Evolutionary conservation across 176 grass and related monocot genomes (phyloP), one percentile per base, ranked within the genome.

Genomic region (Tillandsia leiboldiana): DNA sequence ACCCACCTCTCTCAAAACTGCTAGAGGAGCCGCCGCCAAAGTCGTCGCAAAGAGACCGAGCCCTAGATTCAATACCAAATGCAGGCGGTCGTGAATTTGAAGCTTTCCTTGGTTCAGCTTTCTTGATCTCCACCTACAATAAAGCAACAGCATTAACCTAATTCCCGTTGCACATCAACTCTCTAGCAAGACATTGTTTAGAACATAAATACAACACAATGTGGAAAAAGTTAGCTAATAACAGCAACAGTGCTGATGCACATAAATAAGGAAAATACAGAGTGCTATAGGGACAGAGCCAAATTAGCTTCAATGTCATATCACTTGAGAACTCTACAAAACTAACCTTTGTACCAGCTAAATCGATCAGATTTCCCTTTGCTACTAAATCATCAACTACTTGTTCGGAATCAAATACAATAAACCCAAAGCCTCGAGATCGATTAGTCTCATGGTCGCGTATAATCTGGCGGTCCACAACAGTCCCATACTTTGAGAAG

Each of bases 111-210:
- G 89, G 94, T 91, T 97, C 89, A 77, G 94, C 94, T 89, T 85
- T 97, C 84, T 97, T 97, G 79, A 97, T 87, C 82, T 97, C 89
- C 81, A 97, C 86, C 94, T 97, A 92, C 86, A 96, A 81, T 82
- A 96, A 90, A 89, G 83, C 66, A 85, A 79, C 18, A 77, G 13
- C 65, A 77, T 81, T 87, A 77, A 77, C 75, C 85, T 86, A 88
- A 73, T 73, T 51, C 70, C 70, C 65, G 68, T 82, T 63, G 82
- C 77, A 83, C 59, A 83, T 33, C 79, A 77, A 63, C 78, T 76
- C 20, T 48, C 66, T 42, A 48, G 79, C 48, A 67, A 51, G 51
- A 26, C 71, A 66, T 73, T 77, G 70, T 72, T 87, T 72, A 52
- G 11, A 42, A 6, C 33, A 42, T 5, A 7, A 6, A 7, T 42